Base-by-base conservation (phyloP, 2,329 filamentous ascomycete genomes). In the Dactylella cylindrospora region DNA sequence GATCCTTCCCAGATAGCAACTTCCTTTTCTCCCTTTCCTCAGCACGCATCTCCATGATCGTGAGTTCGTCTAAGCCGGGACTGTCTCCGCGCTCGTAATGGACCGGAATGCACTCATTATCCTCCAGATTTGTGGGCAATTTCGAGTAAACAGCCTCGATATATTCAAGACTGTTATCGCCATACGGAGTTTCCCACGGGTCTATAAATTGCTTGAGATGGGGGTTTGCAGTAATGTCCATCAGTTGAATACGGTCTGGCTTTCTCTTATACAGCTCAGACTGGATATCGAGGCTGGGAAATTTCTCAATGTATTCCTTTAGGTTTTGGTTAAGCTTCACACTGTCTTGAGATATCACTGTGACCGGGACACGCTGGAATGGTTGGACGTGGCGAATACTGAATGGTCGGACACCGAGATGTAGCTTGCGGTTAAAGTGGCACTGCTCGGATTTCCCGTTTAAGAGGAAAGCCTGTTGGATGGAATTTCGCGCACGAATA, bases 381-480 rank as follows among this genome's bases (percentile, higher is more conserved):
- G 23, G 29, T 6, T 50, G 33, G 8, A 62, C n/a, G 15, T 62
- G 49, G 3, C 57, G 49, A 33, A 45, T 7, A 1, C 49, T 38
- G n/a, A 44, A 31, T 13, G 43, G 49, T 8, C 43, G 28, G 29
- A 38, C 53, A 1, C 43, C 57, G 0, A 22, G 9, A 6, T 54
- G 28, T 8, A 12, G 5, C 17, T 39, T 43, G 9, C 57, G 49
- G 5, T 54, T 32, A 6, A 54, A 25, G 1, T 3, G 36, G 3
- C 9, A 19, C 3, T 1, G 39, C 6, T 32, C n/a, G 5, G 29
- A 23, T 7, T 9, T 12, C 12, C 43, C 44, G 9, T 35, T 49
- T 2, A 22, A 15, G 3, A 46, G 25, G 20, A 49, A 54, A 7
- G 35, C 23, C 19, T 50, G 44, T 13, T 47, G 13, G 5, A 53